phyloP scores from a whole-genome alignment of 1,139 yeast genomes.

The Casaregolazyma suthepensis region DNA sequence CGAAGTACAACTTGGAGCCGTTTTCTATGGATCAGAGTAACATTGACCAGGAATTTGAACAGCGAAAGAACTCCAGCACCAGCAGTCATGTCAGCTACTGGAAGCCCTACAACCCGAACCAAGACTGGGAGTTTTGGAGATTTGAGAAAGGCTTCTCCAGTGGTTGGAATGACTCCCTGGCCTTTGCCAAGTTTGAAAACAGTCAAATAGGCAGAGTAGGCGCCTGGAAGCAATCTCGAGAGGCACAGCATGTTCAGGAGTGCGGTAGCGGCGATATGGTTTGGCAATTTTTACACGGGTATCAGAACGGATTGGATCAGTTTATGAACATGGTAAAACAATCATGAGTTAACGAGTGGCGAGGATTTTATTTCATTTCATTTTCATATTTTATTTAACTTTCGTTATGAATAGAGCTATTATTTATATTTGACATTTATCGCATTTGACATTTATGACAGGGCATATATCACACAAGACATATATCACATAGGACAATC shows the following conservation, averaged over 20 bases:
- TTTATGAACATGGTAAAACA: background rate
- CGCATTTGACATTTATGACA: background rate
- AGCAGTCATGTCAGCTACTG: slow-evolving; percentile 59
- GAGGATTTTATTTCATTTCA: background rate
- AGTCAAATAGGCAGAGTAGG: slow-evolving; percentile 66
- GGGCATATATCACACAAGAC: too few relatives aligned
- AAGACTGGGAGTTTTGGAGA: slow-evolving; percentile 72
- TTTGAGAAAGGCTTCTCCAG: slow-evolving; percentile 67
- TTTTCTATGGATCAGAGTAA: slow-evolving; percentile 34
- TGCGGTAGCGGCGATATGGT: slow-evolving; percentile 50
- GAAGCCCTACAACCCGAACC: slow-evolving; percentile 52
- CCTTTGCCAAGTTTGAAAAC: slow-evolving; percentile 62
- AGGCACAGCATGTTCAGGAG: slow-evolving; percentile 49
- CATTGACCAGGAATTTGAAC: slow-evolving; percentile 32
- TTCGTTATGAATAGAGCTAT: background rate
- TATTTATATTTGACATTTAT: background rate
- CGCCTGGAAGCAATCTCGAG: slow-evolving; percentile 58
- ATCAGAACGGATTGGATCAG: slow-evolving; percentile 48
- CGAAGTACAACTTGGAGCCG: slow-evolving; percentile 25
- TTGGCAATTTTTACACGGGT: slow-evolving; percentile 93
- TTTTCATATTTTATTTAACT: background rate
- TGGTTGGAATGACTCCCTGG: slow-evolving; percentile 67
- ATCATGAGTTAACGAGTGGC: background rate
- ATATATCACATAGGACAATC: too few relatives aligned
- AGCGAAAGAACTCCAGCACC: slow-evolving; percentile 37